Evolutionary conservation across 2,329 filamentous ascomycete genomes (phyloP), one percentile per base, ranked within the genome.

Genomic region (Tolypocladium album): DNA sequence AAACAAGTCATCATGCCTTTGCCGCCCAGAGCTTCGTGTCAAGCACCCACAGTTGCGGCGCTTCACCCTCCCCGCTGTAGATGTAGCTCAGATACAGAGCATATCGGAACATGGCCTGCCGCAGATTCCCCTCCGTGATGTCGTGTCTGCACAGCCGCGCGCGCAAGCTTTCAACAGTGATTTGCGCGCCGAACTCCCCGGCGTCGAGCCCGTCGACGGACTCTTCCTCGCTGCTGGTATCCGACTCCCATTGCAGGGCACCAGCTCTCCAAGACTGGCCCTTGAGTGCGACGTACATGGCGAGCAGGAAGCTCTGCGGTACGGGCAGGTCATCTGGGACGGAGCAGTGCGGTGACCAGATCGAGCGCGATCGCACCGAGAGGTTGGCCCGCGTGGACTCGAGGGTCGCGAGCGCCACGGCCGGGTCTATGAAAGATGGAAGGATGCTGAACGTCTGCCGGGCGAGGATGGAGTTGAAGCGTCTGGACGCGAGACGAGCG

Each of bases 261-360:
- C 5, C 20, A 3, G 45, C 50, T 40, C 38, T 39, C 66, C 69
- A 68, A 15, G 68, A 67, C 17, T 60, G 59, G 7, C 71, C 68
- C 15, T 61, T 62, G 27, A 74, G 58, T 27, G 69, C 70, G 20
- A 65, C 60, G 63, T 67, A 69, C 34, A 72, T 61, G 8, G 71
- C 72, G 38, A 68, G 67, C 15, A 74, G 64, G 59, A 74, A 74
- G 53, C 69, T 69, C 45, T 67, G 64, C 12, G 67, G 63, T 15
- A 74, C 58, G 40, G 66, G 71, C 9, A 74, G 61, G 17, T 63
- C 61, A 17, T 58, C 58, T 4, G 72, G 72, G 17, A 73, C 70
- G 45, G 64, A 63, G 64, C 72, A 74, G n/a, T 64, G 61, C n/a
- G 72, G 72, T 22, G 72, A 74, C 72, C 72, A 74, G 59, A 74